A percentile compares a stretch with the other conserved stretches of the same genome.
Evolutionary conservation across 805 yeast genomes (phyloP).

Genomic region (Kregervanrija fluxuum): DNA sequence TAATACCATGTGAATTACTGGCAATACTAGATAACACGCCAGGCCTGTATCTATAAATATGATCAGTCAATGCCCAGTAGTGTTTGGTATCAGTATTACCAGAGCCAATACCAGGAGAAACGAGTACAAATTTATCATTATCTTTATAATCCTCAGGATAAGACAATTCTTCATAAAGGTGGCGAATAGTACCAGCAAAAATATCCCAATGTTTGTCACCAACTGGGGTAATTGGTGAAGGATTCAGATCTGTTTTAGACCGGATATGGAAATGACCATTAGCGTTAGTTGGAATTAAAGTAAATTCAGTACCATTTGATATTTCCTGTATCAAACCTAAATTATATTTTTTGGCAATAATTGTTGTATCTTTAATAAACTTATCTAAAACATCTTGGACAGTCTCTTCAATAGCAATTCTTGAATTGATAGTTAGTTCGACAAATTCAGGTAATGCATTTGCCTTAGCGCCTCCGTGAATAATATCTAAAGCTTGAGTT

Average conservation of each 20-base stretch:
- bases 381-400: slow-evolving; percentile 29
- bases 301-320: slow-evolving; percentile 13
- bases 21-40: slow-evolving; percentile 33
- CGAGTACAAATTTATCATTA: slow-evolving; percentile 25
- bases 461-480: slow-evolving; percentile 41
- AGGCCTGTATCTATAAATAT: slow-evolving; percentile 56
- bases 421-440: slow-evolving; percentile 34
- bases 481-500: slow-evolving; percentile 42
- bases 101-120: slow-evolving; percentile 55
- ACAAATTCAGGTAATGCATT: slow-evolving; percentile 47
- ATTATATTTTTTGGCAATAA: slow-evolving; percentile 30
- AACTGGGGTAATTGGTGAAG: slow-evolving; percentile 51
- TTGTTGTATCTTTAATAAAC: slow-evolving; percentile 24
- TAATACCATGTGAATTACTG: slow-evolving; percentile 52
- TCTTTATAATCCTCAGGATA: slow-evolving; percentile 26
- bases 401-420: slow-evolving; percentile 39
- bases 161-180: slow-evolving; percentile 39
- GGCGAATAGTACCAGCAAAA: slow-evolving; percentile 38
- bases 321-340: slow-evolving; percentile 21
- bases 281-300: slow-evolving; percentile 22
- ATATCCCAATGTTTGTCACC: slow-evolving; percentile 41
- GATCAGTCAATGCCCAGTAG: slow-evolving; percentile 53
- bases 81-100: slow-evolving; percentile 66
- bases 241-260: slow-evolving; percentile 24
- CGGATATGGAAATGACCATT: slow-evolving; percentile 16